A percentile compares a stretch with the other conserved stretches of the same genome.
These are phyloP conservation scores for Hypsizygus ulmarius DNA, from an alignment of 1,284 basidiomycete species.

Conservation along the genomic window DNA sequence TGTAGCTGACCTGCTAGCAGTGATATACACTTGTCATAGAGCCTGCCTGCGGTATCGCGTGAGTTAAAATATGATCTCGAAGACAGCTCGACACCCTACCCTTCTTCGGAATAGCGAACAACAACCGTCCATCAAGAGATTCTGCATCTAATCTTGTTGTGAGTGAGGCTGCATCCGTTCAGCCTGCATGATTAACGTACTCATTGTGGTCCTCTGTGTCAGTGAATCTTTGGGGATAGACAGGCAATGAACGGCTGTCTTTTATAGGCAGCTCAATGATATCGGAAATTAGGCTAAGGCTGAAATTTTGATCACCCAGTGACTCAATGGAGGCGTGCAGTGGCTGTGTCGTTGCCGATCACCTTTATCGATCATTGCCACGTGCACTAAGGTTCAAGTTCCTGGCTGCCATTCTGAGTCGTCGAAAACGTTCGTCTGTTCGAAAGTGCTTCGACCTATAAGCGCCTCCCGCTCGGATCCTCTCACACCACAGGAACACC, in stretches of 20 bases:
- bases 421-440: conserved; percentile 8
- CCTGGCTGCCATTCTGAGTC: conserved; percentile 6
- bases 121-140: conserved; percentile 60
- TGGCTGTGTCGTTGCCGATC: conserved; percentile 1
- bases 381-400: not conserved
- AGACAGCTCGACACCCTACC: conserved; percentile 43
- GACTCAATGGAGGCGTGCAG: not conserved
- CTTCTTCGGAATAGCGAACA: conserved; percentile 99
- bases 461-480: too few relatives aligned
- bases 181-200: conserved; percentile 7
- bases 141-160: conserved; percentile 40
- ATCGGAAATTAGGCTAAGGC: not conserved
- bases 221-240: not conserved
- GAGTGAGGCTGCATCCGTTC: not conserved
- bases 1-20: conserved; percentile 70
- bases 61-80: conserved; percentile 27
- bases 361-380: not conserved
- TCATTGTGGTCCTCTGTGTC: conserved; percentile 9
- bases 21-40: conserved; percentile 91
- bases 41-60: conserved; percentile 52
- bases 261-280: too few relatives aligned
- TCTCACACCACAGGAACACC: too few relatives aligned
- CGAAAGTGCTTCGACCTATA: not conserved
- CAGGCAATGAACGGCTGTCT: too few relatives aligned
- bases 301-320: conserved; percentile 2